Evolutionary conservation across 2,329 filamentous ascomycete genomes (phyloP).

Genomic region (Penicillium hordei): DNA sequence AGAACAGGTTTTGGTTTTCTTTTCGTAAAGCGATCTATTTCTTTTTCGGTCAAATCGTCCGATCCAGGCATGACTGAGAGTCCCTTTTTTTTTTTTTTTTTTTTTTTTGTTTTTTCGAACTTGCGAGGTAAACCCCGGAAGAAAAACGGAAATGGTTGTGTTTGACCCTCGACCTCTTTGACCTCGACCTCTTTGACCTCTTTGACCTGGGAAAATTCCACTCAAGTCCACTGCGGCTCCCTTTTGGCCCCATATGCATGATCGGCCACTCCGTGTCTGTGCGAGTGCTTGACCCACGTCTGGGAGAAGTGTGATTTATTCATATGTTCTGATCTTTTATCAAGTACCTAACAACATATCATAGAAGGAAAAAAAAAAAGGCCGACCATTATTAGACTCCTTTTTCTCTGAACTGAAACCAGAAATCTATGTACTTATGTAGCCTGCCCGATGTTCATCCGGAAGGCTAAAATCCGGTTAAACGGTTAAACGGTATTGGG

Average conservation of each 20-base stretch:
- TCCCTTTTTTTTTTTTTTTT: constrained; percentile 1
- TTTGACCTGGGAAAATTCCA: too few relatives aligned
- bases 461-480: constrained; percentile 7
- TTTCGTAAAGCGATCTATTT: not conserved
- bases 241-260: constrained; percentile 19
- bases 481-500: constrained; percentile 6
- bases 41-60: constrained; percentile 12
- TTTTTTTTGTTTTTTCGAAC: not conserved
- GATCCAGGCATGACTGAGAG: constrained; percentile 16
- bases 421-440: not conserved
- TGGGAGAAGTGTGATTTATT: not conserved
- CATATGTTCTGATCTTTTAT: not conserved
- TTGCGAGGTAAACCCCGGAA: not conserved
- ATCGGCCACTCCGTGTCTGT: constrained; percentile 25
- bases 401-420: not conserved
- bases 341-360: too few relatives aligned
- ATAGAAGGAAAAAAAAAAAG: too few relatives aligned
- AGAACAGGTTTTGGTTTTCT: constrained; percentile 2
- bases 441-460: not conserved
- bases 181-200: not conserved
- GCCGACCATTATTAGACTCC: too few relatives aligned
- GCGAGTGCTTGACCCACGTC: constrained; percentile 1
- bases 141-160: not conserved
- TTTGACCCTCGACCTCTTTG: not conserved
- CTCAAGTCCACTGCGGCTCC: constrained; percentile 9